Percentiles rank a stretch among this genome's conserved stretches.
Conservation (phyloP, 768 basidiomycete genomes). For the Xerocomus potaroensis region DNA sequence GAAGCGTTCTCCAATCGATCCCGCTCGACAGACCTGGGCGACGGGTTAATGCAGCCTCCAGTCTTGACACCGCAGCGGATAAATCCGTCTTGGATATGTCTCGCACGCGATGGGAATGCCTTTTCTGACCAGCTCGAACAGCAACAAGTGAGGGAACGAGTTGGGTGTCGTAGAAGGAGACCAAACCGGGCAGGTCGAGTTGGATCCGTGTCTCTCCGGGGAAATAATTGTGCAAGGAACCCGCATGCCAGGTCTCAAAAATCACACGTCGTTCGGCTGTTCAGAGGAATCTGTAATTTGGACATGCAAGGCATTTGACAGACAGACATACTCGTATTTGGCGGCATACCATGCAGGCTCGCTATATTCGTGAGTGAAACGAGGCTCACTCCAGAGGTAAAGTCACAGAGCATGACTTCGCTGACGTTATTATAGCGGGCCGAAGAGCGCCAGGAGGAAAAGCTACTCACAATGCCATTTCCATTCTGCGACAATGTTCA, state of each 20-base stretch:
- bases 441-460: too few relatives aligned
- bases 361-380: not conserved
- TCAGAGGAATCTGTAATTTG: not conserved
- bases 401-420: not conserved
- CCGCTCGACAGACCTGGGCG: constrained; percentile 20
- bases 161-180: constrained; percentile 27
- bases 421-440: too few relatives aligned
- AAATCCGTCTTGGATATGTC: constrained; percentile 14
- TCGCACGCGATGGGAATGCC: constrained; percentile 18
- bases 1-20: constrained; percentile 31
- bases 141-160: constrained; percentile 17
- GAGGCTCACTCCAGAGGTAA: not conserved
- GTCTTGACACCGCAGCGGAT: not conserved
- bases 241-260: constrained; percentile 16
- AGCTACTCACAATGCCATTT: not conserved
- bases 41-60: constrained; percentile 3
- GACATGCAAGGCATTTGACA: not conserved
- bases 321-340: not conserved
- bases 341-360: not conserved
- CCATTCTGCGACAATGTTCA: not conserved
- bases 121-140: constrained; percentile 12
- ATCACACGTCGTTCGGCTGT: not conserved
- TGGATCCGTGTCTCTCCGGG: constrained; percentile 26
- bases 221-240: constrained; percentile 21
- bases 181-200: constrained; percentile 14